Percentiles rank a stretch among this genome's conserved stretches.
These are phyloP conservation scores for Silene noctiflora DNA, from an alignment of 179 eudicot species.

Conservation along the genomic window DNA sequence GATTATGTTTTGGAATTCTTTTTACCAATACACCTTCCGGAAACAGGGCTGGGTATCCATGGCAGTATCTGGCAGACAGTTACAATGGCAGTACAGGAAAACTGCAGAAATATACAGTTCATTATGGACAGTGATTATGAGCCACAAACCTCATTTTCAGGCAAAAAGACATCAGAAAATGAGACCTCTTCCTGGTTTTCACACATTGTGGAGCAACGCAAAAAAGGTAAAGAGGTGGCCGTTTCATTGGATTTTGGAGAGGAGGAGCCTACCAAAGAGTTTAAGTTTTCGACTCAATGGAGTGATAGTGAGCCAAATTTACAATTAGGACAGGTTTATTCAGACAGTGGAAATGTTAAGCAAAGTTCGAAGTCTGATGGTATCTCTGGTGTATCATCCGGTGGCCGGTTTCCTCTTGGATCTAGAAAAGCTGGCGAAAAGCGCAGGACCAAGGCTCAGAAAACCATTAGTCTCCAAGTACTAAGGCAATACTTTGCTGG, in stretches of 20 bases:
- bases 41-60: constrained; percentile 35
- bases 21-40: constrained; percentile 44
- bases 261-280: constrained; percentile 47
- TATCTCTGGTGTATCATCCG: constrained; percentile 36
- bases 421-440: constrained; percentile 39
- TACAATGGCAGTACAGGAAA: constrained; percentile 38
- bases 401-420: constrained; percentile 30
- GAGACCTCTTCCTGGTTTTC: constrained; percentile 55
- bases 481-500: constrained; percentile 86
- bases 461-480: constrained; percentile 66
- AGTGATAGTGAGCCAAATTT: constrained; percentile 30
- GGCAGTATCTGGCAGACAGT: constrained; percentile 38
- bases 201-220: constrained; percentile 45
- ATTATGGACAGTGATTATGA: constrained; percentile 39
- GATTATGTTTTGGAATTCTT: constrained; percentile 71
- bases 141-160: constrained; percentile 30
- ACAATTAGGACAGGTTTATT: constrained; percentile 28
- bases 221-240: constrained; percentile 49
- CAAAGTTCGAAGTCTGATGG: constrained; percentile 40
- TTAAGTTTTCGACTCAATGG: constrained; percentile 42
- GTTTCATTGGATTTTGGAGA: constrained; percentile 38
- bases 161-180: constrained; percentile 25
- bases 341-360: constrained; percentile 31
- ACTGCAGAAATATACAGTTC: constrained; percentile 38
- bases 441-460: constrained; percentile 69